Percentiles rank a stretch among this genome's conserved stretches.
These are phyloP conservation scores for Irpex rosettiformis DNA, from an alignment of 1,284 basidiomycete species.

Conservation along the genomic window DNA sequence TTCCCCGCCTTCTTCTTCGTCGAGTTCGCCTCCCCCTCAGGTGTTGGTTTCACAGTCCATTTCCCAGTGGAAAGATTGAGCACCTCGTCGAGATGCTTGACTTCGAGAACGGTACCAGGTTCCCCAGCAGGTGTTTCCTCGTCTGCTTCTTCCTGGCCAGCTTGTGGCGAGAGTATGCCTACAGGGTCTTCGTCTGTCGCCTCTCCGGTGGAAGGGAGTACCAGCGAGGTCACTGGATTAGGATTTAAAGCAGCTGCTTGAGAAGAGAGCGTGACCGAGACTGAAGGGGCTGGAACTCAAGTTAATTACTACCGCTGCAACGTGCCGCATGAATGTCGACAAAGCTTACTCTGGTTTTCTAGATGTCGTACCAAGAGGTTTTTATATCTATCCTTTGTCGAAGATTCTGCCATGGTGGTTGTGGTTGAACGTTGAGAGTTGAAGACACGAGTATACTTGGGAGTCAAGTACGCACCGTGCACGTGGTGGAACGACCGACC, in stretches of 20 bases:
- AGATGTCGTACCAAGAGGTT: no score
- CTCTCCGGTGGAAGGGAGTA: conserved; percentile 2
- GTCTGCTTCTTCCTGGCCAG: conserved; percentile 5
- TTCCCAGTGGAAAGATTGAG: conserved; percentile 25
- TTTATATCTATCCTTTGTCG: no score
- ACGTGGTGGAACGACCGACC: no score
- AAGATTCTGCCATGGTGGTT: no score
- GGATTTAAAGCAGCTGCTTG: neutral
- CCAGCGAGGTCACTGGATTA: neutral
- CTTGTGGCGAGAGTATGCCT: neutral
- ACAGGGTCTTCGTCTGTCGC: conserved; percentile 9
- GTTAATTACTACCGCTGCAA: no score
- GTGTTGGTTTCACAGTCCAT: conserved; percentile 25
- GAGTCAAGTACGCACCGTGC: no score
- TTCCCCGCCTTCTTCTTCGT: conserved; percentile 18
- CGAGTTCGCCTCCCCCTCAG: conserved; percentile 13
- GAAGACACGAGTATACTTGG: no score
- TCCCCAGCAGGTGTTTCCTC: conserved; percentile 23
- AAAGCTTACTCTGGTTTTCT: no score
- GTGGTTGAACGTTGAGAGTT: no score
- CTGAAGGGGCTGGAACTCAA: no score
- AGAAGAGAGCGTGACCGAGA: neutral
- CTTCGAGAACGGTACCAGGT: conserved; percentile 25
- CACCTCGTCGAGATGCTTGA: conserved; percentile 27
- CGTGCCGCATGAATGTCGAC: no score